Base-by-base conservation (phyloP, 192 early-diverging fungal genomes). In the Coemansia sp. region DNA sequence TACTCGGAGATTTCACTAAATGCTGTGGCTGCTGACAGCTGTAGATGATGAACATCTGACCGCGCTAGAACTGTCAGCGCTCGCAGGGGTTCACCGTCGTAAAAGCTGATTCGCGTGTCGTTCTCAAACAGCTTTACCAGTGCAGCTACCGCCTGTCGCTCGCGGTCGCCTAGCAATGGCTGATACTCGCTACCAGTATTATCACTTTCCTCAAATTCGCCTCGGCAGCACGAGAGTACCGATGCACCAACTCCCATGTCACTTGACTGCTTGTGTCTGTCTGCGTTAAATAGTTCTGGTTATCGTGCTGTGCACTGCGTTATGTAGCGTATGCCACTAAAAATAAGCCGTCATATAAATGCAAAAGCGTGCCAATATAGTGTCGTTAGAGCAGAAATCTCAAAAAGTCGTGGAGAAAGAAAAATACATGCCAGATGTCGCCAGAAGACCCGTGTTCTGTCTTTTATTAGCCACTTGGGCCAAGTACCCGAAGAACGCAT, bases 1-100 rank as follows among this genome's bases (percentile, higher is more conserved):
- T 72, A 69, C 72, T 95, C 93, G 21, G 93, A 93, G 19, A 95
- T 88, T 69, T 95, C 93, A 47, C 88, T 92, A 72, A 94, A 94
- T 4, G 93, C 92, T 60, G 93, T 81, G 10, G 93, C 92, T 0
- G 92, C 93, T 1, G 92, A 92, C 24, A 90, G 81, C 66, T 95
- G 91, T 47, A 94, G 70, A 58, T 92, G 90, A 25, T 93, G 86
- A 63, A 90, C 86, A 58, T 92, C 90, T n/a, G 92, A 93, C 66
- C 87, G 89, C 17, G 92, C 92, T 19, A 94, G 70, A 5, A 87
- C 89, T 3, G 92, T 88, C 11, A 94, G 75, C 4, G 93, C 88
- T 45, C 81, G 82, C 17, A 93, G 79, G 22, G 90, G 85, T 21
- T 87, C 87, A 10, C 92, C 90, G 47, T 91, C 87, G 71, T 89